A percentile compares a stretch with the other conserved stretches of the same genome.
phyloP scores from a whole-genome alignment of 257 asterid genomes.

The Penstemon newberryi region DNA sequence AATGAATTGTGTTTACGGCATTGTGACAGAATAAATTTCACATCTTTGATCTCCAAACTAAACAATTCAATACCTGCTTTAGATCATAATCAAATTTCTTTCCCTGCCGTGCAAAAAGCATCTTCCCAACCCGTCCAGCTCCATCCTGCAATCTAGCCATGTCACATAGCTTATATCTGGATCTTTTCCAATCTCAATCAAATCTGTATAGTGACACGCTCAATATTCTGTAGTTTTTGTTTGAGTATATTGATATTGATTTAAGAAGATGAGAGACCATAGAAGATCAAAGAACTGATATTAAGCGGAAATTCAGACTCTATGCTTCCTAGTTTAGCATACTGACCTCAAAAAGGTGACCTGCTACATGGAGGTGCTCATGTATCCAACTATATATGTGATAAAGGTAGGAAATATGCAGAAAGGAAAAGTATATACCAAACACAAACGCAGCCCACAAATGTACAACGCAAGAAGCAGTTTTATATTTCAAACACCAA shows the following conservation, averaged over 20 bases:
- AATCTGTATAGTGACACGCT: no score
- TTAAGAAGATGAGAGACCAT: no score
- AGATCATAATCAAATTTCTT: constrained; percentile 96
- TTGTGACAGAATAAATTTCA: not conserved
- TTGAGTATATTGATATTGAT: no score
- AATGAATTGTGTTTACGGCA: constrained; percentile 4
- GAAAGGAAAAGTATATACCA: not conserved
- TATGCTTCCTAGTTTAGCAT: not conserved
- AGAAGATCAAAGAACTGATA: no score
- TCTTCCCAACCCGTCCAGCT: constrained; percentile 97
- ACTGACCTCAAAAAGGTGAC: not conserved
- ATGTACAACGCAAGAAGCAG: no score
- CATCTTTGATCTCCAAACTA: constrained; percentile 19
- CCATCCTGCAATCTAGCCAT: constrained; percentile 71
- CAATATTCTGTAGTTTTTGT: no score
- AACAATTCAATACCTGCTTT: constrained; percentile 68
- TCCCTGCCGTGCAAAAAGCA: constrained; percentile 95
- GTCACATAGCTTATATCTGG: not conserved
- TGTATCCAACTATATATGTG: no score
- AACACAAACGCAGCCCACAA: not conserved
- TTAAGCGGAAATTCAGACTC: not conserved
- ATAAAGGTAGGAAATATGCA: no score
- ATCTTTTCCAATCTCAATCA: not conserved
- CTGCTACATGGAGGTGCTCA: not conserved
- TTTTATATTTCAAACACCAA: no score